phyloP scores from a whole-genome alignment of 2,329 filamentous ascomycete genomes.

The Aspergillus amoenus region DNA sequence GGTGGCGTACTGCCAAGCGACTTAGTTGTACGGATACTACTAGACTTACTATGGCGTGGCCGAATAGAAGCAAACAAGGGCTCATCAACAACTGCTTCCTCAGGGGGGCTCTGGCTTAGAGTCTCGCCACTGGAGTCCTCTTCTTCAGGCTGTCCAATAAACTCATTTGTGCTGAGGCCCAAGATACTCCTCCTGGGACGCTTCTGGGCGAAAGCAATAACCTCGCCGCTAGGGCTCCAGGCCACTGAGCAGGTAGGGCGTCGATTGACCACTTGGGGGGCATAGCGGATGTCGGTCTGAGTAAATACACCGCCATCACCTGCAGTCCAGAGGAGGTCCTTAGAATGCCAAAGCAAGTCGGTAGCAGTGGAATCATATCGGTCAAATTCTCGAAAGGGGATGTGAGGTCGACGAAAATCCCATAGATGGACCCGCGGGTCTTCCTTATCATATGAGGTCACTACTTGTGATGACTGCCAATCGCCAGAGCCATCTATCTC shows the following conservation, averaged over 20 bases:
- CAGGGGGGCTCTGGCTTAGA: slow-evolving; percentile 53
- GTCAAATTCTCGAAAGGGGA: slow-evolving; percentile 63
- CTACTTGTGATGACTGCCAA: slow-evolving; percentile 62
- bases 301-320: slow-evolving; percentile 61
- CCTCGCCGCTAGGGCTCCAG: slow-evolving; percentile 58
- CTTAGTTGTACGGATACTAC: slow-evolving; percentile 50
- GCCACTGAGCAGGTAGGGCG: slow-evolving; percentile 57
- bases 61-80: slow-evolving; percentile 52
- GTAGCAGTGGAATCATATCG: slow-evolving; percentile 56
- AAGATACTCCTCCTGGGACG: slow-evolving; percentile 45
- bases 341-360: slow-evolving; percentile 64
- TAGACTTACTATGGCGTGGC: slow-evolving; percentile 47
- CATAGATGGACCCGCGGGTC: slow-evolving; percentile 63
- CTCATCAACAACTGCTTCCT: slow-evolving; percentile 59
- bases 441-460: slow-evolving; percentile 62
- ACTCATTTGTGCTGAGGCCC: slow-evolving; percentile 41
- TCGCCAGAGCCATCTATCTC: slow-evolving; percentile 52
- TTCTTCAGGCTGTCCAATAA: slow-evolving; percentile 42
- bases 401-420: slow-evolving; percentile 61
- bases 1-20: slow-evolving; percentile 57
- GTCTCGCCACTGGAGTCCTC: slow-evolving; percentile 47
- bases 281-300: slow-evolving; percentile 62
- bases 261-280: slow-evolving; percentile 58
- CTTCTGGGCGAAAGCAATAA: slow-evolving; percentile 56
- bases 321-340: slow-evolving; percentile 65